phyloP scores from a whole-genome alignment of 1,284 basidiomycete genomes.

The Tylopilus orsonianus region DNA sequence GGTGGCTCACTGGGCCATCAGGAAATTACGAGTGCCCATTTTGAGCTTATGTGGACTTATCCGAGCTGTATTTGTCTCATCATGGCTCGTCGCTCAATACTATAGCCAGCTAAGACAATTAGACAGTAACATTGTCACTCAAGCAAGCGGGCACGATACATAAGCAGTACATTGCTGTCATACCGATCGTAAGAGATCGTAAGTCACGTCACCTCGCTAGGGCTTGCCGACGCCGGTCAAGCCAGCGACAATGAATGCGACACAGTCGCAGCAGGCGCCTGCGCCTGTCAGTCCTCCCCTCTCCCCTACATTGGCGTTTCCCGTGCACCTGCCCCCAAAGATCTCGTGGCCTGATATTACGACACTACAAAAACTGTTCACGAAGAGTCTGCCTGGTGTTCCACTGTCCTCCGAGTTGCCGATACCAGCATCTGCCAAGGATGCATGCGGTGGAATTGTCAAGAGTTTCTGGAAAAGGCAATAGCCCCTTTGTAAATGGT shows the following conservation, averaged over 20 bases:
- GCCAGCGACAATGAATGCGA: constrained; percentile 31
- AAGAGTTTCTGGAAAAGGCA: constrained; percentile 35
- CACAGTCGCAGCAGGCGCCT: constrained; percentile 22
- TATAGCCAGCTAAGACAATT: no score
- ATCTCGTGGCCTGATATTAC: constrained; percentile 7
- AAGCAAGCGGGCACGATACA: no score
- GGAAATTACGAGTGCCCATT: no score
- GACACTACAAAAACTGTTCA: constrained; percentile 4
- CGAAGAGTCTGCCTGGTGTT: not conserved
- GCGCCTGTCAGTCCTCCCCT: not conserved
- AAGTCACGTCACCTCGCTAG: no score
- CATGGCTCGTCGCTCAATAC: no score
- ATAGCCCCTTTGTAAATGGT: constrained; percentile 11
- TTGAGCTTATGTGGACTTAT: no score
- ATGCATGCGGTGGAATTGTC: constrained; percentile 26
- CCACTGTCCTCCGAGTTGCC: constrained; percentile 24
- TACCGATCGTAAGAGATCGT: no score
- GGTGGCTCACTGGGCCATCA: no score
- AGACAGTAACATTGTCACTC: no score
- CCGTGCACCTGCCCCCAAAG: constrained; percentile 20
- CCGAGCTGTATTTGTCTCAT: no score
- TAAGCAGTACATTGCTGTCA: no score
- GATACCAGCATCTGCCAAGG: constrained; percentile 26
- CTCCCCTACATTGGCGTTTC: constrained; percentile 22
- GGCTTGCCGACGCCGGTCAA: constrained; percentile 33